Base-by-base conservation (phyloP, 129 eudicot genomes). In the Ambrosia artemisiifolia region DNA sequence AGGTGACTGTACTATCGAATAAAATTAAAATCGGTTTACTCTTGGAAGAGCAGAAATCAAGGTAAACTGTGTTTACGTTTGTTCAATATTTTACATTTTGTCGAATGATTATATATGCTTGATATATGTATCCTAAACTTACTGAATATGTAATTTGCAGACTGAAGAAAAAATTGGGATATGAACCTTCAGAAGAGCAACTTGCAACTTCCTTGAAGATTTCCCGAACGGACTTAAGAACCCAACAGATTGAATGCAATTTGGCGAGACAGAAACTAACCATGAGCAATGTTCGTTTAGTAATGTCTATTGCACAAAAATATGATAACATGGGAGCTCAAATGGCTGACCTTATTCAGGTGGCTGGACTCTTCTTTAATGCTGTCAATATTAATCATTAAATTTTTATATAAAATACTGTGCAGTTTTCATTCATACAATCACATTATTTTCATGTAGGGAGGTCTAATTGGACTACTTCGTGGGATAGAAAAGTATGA, bases 301-400 rank as follows among this genome's bases (percentile, higher is more conserved):
- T 95, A 76, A 88, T 90, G 97, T 90, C 96, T 28, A 86, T 94
- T 70, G 99, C 99, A 48, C 89, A 88, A 76, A 88, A 83, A 79
- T 94, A 86, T 60, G 91, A 90, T 51, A 87, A 90, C 94, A 90
- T 83, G 97, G 99, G 99, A 78, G 97, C 92, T 63, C 91, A 90
- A 75, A 88, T 95, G 95, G 83, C 89, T 80, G 99, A 90, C 71
- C 90, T 95, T 47, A 70, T 95, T 79, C 99, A 95, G 97, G 99
- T 91, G 24, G 6, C 7, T 46, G 36, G 14, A 60, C 65, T 60
- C 42, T 60, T 30, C 20, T 30, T 60, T 13, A 13, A 60, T 60
- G 43, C 42, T 60, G 7, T 13, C 4, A 6, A 32, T 59, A 33
- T 43, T 69, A 46, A 49, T 2, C 20, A 11, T 68, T 14, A 69